Base-by-base conservation (phyloP, 2,329 filamentous ascomycete genomes). In the Coniochaeta ligniaria region DNA sequence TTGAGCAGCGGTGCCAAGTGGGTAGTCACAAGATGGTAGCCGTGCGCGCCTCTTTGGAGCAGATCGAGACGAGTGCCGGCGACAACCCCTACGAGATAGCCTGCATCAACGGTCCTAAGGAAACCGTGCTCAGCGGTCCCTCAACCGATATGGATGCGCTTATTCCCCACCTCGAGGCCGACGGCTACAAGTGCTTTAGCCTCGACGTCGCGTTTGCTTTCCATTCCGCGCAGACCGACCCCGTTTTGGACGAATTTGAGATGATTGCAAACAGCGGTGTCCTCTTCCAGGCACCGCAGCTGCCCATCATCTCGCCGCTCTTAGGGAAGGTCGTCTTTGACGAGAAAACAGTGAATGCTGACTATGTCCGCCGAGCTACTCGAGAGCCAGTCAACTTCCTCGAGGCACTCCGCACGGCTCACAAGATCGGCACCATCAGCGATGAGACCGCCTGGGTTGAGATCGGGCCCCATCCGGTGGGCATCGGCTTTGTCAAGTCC, bases 311-410 rank as follows among this genome's bases (percentile, higher is more conserved):
- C 33, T 86, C 82, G 31, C 79, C 84, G 33, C 69, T 89, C 1
- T 78, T 82, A 2, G 80, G 80, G 11, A 75, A 79, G 22, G 28
- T 61, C n/a, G 76, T 85, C 56, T 78, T 86, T 35, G 76, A 78
- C 36, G 78, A 83, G 45, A 75, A 69, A 60, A 62, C 67, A 0
- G 75, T 90, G 61, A 76, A 80, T 61, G 78, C 81, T 0, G 75
- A 78, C 0, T 91, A 91, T 69, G 76, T 91, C 12, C 74, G 78
- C 35, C 80, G 80, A 31, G 82, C 86, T 58, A 83, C 83, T 4
- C 81, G 88, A 1, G 81, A 90, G 67, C 75, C 85, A 0, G 88
- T 91, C 62, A 80, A 90, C 70, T 90, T 91, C 70, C 74, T 79
- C 60, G 79, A 75, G 14, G 85, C 82, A 6, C 68, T 91, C 1